A percentile compares a stretch with the other conserved stretches of the same genome.
phyloP scores from a whole-genome alignment of 352 stramenopile genomes.

The Stramenopiles sp. region DNA sequence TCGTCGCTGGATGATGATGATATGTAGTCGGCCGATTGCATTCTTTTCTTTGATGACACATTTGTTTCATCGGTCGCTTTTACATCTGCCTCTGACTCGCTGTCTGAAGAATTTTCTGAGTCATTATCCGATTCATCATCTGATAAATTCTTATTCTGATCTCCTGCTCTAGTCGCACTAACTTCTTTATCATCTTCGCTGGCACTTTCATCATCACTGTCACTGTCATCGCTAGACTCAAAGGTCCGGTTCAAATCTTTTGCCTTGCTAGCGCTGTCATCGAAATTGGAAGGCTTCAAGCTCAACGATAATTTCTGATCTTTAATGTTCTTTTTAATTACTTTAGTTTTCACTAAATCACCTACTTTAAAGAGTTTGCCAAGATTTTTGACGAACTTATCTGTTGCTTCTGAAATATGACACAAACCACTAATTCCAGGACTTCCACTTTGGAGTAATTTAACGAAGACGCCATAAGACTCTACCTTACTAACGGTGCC shows the following conservation, averaged over 20 bases:
- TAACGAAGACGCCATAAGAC: conserved; percentile 82
- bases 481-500: conserved; percentile 83
- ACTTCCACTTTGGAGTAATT: conserved; percentile 63
- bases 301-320: conserved; percentile 70
- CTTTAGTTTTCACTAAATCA: conserved; percentile 87
- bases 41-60: too few relatives aligned
- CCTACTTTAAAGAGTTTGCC: conserved; percentile 73
- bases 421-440: conserved; percentile 70
- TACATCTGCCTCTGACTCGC: too few relatives aligned
- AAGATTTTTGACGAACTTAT: conserved; percentile 78
- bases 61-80: too few relatives aligned
- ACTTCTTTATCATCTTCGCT: conserved; percentile 14
- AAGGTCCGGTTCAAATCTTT: conserved; percentile 36
- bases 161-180: neutral
- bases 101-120: conserved; percentile 7
- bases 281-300: conserved; percentile 88
- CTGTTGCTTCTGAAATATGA: conserved; percentile 83
- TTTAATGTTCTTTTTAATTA: conserved; percentile 65
- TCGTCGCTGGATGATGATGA: too few relatives aligned
- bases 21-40: too few relatives aligned
- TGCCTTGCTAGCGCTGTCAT: conserved; percentile 58
- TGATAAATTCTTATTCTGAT: neutral
- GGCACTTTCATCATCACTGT: conserved; percentile 15
- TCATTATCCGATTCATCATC: conserved; percentile 1
- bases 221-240: conserved; percentile 16